Conservation (phyloP, 306 rosid genomes). For the Erythrophleum fordii region DNA sequence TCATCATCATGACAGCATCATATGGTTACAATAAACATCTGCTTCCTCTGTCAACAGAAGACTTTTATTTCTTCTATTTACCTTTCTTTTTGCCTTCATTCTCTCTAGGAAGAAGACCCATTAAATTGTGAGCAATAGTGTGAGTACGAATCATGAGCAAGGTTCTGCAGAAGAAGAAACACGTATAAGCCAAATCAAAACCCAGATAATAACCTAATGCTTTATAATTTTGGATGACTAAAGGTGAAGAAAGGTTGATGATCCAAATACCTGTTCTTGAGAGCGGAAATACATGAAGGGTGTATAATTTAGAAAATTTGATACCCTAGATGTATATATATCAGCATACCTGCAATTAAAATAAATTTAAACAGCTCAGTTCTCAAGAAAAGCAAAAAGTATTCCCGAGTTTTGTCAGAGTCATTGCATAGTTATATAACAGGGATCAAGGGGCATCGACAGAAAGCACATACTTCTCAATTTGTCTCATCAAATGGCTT, state of each 20-base stretch:
- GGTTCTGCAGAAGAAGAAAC: slow-evolving; percentile 65
- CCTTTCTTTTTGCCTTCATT: slow-evolving; percentile 12
- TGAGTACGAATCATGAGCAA: slow-evolving; percentile 86
- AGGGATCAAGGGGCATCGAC: slow-evolving; percentile 27
- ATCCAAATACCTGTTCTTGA: slow-evolving; percentile 82
- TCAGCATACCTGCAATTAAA: slow-evolving; percentile 84
- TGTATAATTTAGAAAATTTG: slow-evolving; percentile 84
- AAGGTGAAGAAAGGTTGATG: slow-evolving; percentile 13
- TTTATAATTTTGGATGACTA: not conserved
- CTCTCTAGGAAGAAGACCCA: slow-evolving; percentile 33
- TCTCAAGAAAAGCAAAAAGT: not conserved
- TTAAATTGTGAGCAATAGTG: slow-evolving; percentile 43
- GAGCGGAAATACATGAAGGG: slow-evolving; percentile 98
- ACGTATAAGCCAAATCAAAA: slow-evolving; percentile 29
- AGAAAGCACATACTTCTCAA: slow-evolving; percentile 79
- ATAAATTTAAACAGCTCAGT: slow-evolving; percentile 21
- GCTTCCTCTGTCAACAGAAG: slow-evolving; percentile 37
- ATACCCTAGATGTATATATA: slow-evolving; percentile 96
- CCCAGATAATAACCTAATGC: not conserved
- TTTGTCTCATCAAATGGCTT: slow-evolving; percentile 98
- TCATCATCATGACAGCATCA: slow-evolving; percentile 29
- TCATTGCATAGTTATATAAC: not conserved
- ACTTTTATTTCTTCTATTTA: slow-evolving; percentile 36
- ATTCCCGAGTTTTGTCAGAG: not conserved
- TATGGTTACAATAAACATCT: slow-evolving; percentile 24